Evolutionary conservation across 257 asterid species (phyloP), one percentile per base, ranked within the genome.

Genomic region (Nyctanthes arbortristis): DNA sequence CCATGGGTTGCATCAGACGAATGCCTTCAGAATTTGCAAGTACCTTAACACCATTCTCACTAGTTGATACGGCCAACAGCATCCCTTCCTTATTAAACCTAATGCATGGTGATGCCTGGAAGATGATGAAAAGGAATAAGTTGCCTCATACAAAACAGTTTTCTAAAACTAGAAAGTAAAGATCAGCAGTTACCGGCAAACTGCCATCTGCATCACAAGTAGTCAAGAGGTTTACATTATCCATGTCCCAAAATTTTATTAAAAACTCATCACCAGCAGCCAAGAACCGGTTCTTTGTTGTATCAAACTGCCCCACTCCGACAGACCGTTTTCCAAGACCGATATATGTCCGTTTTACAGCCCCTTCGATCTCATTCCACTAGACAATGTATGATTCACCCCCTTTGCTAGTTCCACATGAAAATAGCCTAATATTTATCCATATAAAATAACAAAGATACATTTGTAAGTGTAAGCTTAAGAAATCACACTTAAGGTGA

Each of bases 231-330:
- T 84, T 82, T 27, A 61, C 68, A 66, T 69, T 76, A 81, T 89
- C 89, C 91, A 89, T 85, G 74, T 89, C 92, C 96, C 96, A 89
- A 68, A 59, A 80, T 84, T 87, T 89, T 32, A 89, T 70, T 29
- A 61, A 66, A 66, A 71, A 87, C 73, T 89, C 92, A 59, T 89
- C 94, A 35, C 96, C 96, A 34, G 80, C 94, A 6, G 85, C 96
- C 84, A 89, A 72, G 78, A 79, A 81, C 24, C 84, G 82, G 67
- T 89, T 85, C 75, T 72, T 85, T 61, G 87, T 65, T 45, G 88
- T 89, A 66, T 87, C 94, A 43, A 89, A 89, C 43, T 84, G 94
- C 71, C 83, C 88, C 54, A 81, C 87, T 64, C 89, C 92, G 0
- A 62, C 76, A 33, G 90, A 62, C 30, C 83, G 73, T 73, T 80